Percentiles rank a stretch among this genome's conserved stretches.
Evolutionary conservation across 1,284 basidiomycete genomes (phyloP).

Genomic region (Pseudozyma sp.): DNA sequence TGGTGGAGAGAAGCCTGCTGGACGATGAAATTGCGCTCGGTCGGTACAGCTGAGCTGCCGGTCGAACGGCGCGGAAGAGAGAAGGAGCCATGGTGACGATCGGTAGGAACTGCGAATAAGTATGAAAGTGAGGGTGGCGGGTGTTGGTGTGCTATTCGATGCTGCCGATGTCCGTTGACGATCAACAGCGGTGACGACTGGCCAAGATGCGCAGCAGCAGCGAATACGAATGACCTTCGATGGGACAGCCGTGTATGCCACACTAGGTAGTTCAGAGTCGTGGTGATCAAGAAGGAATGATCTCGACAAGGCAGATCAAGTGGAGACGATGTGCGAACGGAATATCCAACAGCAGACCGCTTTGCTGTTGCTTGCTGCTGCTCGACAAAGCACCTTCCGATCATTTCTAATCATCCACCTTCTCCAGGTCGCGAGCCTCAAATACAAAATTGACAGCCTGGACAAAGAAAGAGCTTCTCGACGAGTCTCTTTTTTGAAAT

Average conservation of each 20-base stretch:
- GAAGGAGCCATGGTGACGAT: slow-evolving; percentile 39
- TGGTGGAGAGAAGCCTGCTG: slow-evolving; percentile 36
- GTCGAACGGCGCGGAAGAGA: slow-evolving; percentile 46
- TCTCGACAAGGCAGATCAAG: background rate
- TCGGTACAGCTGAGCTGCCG: slow-evolving; percentile 40
- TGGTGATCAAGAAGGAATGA: slow-evolving; percentile 18
- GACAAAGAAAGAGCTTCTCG: slow-evolving; percentile 1
- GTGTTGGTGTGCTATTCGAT: slow-evolving; percentile 4
- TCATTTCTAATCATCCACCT: slow-evolving; percentile 37
- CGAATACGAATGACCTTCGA: background rate
- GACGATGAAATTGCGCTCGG: slow-evolving; percentile 37
- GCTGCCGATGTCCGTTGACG: background rate
- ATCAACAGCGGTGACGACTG: background rate
- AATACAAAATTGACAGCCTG: background rate
- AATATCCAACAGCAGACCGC: too few species aligned
- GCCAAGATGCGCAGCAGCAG: background rate
- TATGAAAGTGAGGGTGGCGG: slow-evolving; percentile 15
- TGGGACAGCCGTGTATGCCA: too few species aligned
- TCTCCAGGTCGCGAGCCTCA: background rate
- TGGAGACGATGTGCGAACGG: slow-evolving; percentile 7
- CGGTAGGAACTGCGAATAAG: background rate
- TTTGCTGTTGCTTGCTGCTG: too few species aligned
- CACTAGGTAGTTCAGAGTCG: slow-evolving; percentile 4
- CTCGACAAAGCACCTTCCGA: slow-evolving; percentile 30
- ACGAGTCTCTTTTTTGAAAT: background rate